These are phyloP conservation scores for Cyberlindnera veronae DNA, from an alignment of 805 yeast genomes.

Conservation along the genomic window DNA sequence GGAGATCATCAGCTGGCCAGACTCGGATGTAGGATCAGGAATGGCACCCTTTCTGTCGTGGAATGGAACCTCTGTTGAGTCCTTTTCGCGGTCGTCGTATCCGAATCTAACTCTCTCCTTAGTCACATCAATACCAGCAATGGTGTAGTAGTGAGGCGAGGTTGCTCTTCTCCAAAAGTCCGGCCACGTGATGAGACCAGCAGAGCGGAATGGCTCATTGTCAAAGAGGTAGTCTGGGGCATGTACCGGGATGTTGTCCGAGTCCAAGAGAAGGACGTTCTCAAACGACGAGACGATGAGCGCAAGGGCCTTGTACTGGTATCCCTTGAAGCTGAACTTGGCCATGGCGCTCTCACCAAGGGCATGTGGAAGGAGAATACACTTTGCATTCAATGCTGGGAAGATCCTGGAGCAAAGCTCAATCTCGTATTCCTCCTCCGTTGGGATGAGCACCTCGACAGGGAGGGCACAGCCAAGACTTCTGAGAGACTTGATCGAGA, in stretches of 20 bases:
- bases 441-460: constrained; percentile 68
- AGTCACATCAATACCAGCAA: constrained; percentile 55
- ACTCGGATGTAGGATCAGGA: constrained; percentile 60
- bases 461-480: constrained; percentile 53
- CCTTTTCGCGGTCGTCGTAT: constrained; percentile 35
- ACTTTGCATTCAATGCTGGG: constrained; percentile 59
- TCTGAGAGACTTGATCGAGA: constrained; percentile 47
- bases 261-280: constrained; percentile 66
- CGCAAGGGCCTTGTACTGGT: constrained; percentile 67
- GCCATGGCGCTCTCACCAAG: constrained; percentile 52
- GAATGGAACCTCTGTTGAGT: constrained; percentile 38
- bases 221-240: constrained; percentile 60
- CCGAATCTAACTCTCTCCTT: constrained; percentile 37
- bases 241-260: constrained; percentile 68
- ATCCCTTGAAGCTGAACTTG: constrained; percentile 52
- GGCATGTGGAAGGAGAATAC: constrained; percentile 59
- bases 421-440: constrained; percentile 61
- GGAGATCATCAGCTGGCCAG: constrained; percentile 60
- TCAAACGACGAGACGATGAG: constrained; percentile 70
- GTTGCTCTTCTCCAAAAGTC: constrained; percentile 88
- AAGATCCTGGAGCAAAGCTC: constrained; percentile 59
- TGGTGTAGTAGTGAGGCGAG: constrained; percentile 65
- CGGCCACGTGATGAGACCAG: constrained; percentile 68
- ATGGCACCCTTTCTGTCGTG: constrained; percentile 61
- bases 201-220: constrained; percentile 49